Conservation (phyloP, 148 eudicot species). For the Chenopodium berlandieri region DNA sequence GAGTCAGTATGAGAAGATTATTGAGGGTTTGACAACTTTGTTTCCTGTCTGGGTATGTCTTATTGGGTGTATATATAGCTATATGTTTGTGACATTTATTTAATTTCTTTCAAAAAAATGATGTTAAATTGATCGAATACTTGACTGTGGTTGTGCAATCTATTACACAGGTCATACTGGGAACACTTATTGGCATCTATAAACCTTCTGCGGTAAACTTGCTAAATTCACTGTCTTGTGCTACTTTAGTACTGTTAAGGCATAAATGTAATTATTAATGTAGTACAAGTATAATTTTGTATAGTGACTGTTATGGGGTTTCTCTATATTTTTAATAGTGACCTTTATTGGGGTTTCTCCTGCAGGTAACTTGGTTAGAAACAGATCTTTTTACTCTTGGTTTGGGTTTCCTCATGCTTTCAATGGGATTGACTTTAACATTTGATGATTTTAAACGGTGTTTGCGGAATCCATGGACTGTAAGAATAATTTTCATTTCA, state of each 20-base stretch:
- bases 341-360: slow-evolving; percentile 20
- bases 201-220: slow-evolving; percentile 78
- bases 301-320: slow-evolving; percentile 13
- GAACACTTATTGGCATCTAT: slow-evolving; percentile 85
- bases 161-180: slow-evolving; percentile 67
- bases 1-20: slow-evolving; percentile 78
- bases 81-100: slow-evolving; percentile 1
- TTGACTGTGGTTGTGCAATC: slow-evolving; percentile 5
- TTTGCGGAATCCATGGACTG: slow-evolving; percentile 95
- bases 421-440: slow-evolving; percentile 95
- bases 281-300: not conserved
- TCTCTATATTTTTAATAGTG: not conserved
- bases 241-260: not conserved
- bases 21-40: slow-evolving; percentile 91
- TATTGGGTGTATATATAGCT: not conserved
- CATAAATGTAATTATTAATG: too few species aligned
- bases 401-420: slow-evolving; percentile 98
- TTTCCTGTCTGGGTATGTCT: slow-evolving; percentile 93
- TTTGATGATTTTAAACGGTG: slow-evolving; percentile 96
- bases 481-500: slow-evolving; percentile 36
- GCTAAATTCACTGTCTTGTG: slow-evolving; percentile 3
- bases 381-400: slow-evolving; percentile 94
- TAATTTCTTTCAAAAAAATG: slow-evolving; percentile 1
- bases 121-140: not conserved
- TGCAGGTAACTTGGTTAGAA: slow-evolving; percentile 94